Evolutionary conservation across 1,139 yeast species (phyloP).

Genomic region (Geotrichum klebahnii): DNA sequence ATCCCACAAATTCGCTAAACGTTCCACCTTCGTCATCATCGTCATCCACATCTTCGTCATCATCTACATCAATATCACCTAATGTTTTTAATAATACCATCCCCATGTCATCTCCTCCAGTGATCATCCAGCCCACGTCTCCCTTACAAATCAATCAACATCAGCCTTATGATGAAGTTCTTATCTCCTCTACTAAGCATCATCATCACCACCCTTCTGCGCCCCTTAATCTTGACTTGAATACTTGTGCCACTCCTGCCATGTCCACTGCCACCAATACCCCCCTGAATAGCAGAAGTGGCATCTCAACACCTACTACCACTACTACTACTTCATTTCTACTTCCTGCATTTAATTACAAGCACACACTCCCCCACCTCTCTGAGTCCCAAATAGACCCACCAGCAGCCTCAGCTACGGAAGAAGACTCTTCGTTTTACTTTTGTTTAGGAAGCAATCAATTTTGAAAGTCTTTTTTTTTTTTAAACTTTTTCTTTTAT

Average conservation of each 20-base stretch:
- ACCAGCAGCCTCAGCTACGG: neutral
- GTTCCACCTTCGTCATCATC: neutral
- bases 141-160: too few relatives aligned
- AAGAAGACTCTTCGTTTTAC: neutral
- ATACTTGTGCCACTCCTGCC: too few relatives aligned
- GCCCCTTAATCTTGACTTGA: too few relatives aligned
- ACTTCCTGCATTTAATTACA: neutral
- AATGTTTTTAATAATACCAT: too few relatives aligned
- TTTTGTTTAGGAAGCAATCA: slow-evolving; percentile 9
- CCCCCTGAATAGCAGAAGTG: too few relatives aligned
- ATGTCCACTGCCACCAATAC: too few relatives aligned
- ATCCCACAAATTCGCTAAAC: neutral
- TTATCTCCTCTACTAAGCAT: too few relatives aligned
- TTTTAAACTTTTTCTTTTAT: neutral
- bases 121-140: neutral
- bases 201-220: too few relatives aligned
- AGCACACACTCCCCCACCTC: too few relatives aligned
- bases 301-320: neutral
- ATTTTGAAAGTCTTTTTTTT: neutral
- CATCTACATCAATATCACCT: neutral
- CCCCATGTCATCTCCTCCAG: neutral
- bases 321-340: neutral
- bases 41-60: neutral
- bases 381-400: neutral
- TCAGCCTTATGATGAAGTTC: too few relatives aligned